These are phyloP conservation scores for Ogataea pignaliae DNA, from an alignment of 805 yeast species.

Conservation along the genomic window DNA sequence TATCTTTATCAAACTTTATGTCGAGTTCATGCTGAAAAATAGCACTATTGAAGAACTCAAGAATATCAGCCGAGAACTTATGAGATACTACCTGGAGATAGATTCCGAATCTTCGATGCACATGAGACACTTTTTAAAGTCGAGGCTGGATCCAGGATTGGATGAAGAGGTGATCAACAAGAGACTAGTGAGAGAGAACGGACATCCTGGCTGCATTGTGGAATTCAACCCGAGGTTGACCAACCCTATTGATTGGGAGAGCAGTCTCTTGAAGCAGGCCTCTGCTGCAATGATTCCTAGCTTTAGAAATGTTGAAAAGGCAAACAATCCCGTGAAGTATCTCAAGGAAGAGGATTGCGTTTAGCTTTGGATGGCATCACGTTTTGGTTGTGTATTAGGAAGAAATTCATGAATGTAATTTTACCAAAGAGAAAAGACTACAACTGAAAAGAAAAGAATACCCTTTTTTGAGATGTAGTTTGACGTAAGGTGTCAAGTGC, in stretches of 20 bases:
- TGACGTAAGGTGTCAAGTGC: neutral
- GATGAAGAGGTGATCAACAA: constrained; percentile 28
- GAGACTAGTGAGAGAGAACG: constrained; percentile 28
- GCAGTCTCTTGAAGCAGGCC: constrained; percentile 9
- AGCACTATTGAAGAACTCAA: constrained; percentile 18
- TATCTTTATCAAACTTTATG: constrained; percentile 33
- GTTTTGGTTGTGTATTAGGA: too few species aligned
- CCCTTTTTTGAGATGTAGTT: neutral
- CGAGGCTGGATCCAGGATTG: constrained; percentile 24
- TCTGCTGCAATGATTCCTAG: constrained; percentile 44
- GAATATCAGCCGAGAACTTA: constrained; percentile 19
- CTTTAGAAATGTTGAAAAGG: constrained; percentile 63
- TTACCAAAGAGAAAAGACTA: too few species aligned
- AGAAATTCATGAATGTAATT: too few species aligned
- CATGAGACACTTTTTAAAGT: constrained; percentile 29
- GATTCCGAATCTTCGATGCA: constrained; percentile 30
- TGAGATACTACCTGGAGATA: constrained; percentile 25
- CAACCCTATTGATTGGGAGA: constrained; percentile 33
- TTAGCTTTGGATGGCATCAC: too few species aligned
- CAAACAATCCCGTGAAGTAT: constrained; percentile 42
- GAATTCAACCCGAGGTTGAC: constrained; percentile 40
- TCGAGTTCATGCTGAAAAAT: constrained; percentile 33
- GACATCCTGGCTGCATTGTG: constrained; percentile 32
- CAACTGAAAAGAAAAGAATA: neutral
- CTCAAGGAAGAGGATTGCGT: constrained; percentile 19